Evolutionary conservation across 148 eudicot species (phyloP).

Genomic region (Vaccinium vitisidaea): DNA sequence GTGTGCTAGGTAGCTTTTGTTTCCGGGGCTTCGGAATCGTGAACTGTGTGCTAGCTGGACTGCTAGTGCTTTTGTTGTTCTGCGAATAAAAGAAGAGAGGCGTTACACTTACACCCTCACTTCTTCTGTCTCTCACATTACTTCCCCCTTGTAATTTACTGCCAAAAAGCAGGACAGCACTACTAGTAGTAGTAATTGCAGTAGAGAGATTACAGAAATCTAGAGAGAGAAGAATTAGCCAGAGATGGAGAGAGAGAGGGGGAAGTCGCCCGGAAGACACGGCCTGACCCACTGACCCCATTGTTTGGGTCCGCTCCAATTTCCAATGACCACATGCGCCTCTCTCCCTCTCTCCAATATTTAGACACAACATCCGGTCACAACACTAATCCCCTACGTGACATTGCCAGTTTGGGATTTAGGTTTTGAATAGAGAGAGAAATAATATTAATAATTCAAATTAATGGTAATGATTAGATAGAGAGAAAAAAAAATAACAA

Average conservation of each 20-base stretch:
- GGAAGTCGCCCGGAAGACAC: slow-evolving; percentile 27
- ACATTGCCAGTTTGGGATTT: too few relatives aligned
- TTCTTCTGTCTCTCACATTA: not conserved
- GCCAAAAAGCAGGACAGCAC: not conserved
- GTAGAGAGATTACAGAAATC: slow-evolving; percentile 8
- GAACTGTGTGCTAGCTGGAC: not conserved
- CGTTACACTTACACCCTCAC: not conserved
- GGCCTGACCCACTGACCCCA: slow-evolving; percentile 31
- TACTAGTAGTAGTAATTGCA: not conserved
- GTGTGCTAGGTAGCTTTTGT: not conserved
- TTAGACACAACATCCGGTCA: too few relatives aligned
- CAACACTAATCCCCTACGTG: too few relatives aligned
- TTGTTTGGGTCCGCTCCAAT: slow-evolving; percentile 23
- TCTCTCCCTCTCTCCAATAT: not conserved
- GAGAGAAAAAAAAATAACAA: too few relatives aligned
- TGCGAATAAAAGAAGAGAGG: not conserved
- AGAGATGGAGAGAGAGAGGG: not conserved
- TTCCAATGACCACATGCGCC: slow-evolving; percentile 30
- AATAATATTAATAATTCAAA: too few relatives aligned
- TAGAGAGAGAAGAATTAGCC: not conserved
- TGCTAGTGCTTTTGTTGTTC: slow-evolving; percentile 1
- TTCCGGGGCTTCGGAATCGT: not conserved
- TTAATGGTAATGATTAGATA: too few relatives aligned
- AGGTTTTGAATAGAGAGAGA: too few relatives aligned
- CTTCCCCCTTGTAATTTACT: not conserved